Base-by-base conservation (phyloP, 352 stramenopile genomes). In the Poterioochromonas sp. region DNA sequence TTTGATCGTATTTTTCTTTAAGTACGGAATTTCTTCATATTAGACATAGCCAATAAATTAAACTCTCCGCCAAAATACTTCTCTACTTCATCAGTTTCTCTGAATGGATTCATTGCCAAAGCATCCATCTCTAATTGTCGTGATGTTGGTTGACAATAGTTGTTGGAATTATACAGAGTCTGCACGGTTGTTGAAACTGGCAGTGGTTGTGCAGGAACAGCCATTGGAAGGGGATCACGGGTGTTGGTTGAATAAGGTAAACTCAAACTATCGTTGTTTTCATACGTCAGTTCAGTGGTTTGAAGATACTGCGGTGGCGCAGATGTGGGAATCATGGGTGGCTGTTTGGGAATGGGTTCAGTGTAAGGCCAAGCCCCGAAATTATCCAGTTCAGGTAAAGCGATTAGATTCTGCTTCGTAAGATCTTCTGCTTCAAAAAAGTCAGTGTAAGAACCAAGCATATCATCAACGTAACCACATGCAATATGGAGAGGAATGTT, bases 381-480 rank as follows among this genome's bases (percentile, higher is more conserved):
- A 35, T 68, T 5, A 39, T 32, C 26, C 8, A 32, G 29, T 8
- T 68, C 8, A 32, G 12, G 8, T 5, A 18, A 29, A 8, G 12
- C 8, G 29, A 68, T 68, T 18, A 26, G 34, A 32, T 15, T 26
- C 29, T 68, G 58, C 5, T 68, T 12, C 11, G 11, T 37, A 68
- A 29, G 5, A 32, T 12, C 12, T 37, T 5, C 5, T 37, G 29
- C n/a, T n/a, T n/a, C n/a, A n/a, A n/a, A n/a, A n/a, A n/a, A n/a
- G n/a, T n/a, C 29, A 35, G 8, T 18, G 58, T 5, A 37, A 35
- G 29, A 40, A 39, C 12, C 12, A 11, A 68, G 29, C 26, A 68
- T 40, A 12, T 68, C 58, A 39, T 68, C 58, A 11, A 68, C 26
- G 58, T 68, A 68, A 37, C 58, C 58, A 68, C 58, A 68, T 12